Base-by-base conservation (phyloP, 176 grass and related monocot species). In the Thalia dealbata region DNA sequence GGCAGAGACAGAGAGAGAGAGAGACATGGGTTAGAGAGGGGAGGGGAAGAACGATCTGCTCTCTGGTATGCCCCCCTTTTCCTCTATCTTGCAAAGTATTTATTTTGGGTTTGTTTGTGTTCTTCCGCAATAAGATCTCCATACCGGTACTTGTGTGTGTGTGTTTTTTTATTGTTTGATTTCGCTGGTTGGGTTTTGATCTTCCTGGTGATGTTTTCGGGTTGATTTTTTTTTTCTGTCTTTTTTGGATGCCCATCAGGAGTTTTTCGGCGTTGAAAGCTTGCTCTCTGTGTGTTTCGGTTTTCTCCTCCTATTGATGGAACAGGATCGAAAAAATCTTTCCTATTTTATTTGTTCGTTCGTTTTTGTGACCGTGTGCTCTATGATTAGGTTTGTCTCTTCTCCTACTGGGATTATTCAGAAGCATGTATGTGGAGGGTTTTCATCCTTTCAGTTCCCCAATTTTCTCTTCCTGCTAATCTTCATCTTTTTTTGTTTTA, bases 21-120 rank as follows among this genome's bases (percentile, higher is more conserved):
- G n/a, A 18, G 55, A 67, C 50, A 78, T 78, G 75, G 75, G 28
- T 10, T 78, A 64, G 69, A 44, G 28, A 28, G 56, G 75, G 48
- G 48, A 9, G 30, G 64, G 69, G 74, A 78, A 78, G 52, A 58
- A 62, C 27, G 24, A 62, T 78, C 28, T 69, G 3, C 18, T 41
- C 50, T 16, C 26, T 69, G 29, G 64, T 78, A 56, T 42, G 62
- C 16, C 16, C 16, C 3, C 18, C 16, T 18, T 52, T 52, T 52
- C 16, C 6, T 16, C 15, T 52, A 9, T 48, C 45, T 8, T 48
- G 11, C 10, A 48, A 48, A 48, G 11, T 56, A 7, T 23, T 16
- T 56, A 7, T 56, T 1, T 56, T 19, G 54, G 10, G 52, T 56
- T 56, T 56, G 54, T 56, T 56, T 56, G 32, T 56, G 54, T 48